A percentile compares a stretch with the other conserved stretches of the same genome.
Evolutionary conservation across 1,284 basidiomycete species (phyloP).

Genomic region (Cryptococcus maquisensis): DNA sequence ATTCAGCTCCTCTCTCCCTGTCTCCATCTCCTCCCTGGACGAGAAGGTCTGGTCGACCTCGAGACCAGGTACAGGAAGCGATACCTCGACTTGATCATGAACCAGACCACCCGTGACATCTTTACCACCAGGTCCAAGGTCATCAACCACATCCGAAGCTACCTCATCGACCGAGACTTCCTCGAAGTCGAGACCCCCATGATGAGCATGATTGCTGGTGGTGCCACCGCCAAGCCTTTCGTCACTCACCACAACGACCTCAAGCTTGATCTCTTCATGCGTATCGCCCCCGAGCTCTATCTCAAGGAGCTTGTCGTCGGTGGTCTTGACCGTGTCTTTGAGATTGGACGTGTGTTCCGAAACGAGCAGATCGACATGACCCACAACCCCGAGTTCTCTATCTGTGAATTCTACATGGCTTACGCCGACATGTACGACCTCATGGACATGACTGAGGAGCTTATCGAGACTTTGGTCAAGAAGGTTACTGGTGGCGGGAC

Average conservation of each 20-base stretch:
- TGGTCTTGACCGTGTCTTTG: conserved; percentile 94
- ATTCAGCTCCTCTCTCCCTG: conserved; percentile 92
- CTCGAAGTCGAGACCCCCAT: conserved; percentile 98
- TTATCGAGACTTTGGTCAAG: conserved; percentile 91
- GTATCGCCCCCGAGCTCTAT: conserved; percentile 95
- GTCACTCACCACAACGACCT: conserved; percentile 99
- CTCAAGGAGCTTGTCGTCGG: conserved; percentile 97
- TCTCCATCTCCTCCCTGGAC: conserved; percentile 87
- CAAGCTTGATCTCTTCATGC: conserved; percentile 94
- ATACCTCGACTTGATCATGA: conserved; percentile 97
- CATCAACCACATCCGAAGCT: conserved; percentile 87
- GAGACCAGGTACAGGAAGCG: conserved; percentile 98
- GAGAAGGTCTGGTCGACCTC: conserved; percentile 84
- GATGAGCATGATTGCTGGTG: conserved; percentile 94
- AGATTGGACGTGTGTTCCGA: conserved; percentile 96
- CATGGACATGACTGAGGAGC: conserved; percentile 93
- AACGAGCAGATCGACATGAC: conserved; percentile 99
- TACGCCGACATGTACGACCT: conserved; percentile 99
- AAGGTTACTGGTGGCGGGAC: conserved; percentile 69
- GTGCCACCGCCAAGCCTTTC: conserved; percentile 98
- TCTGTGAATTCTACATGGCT: conserved; percentile 99
- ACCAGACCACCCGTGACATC: conserved; percentile 81
- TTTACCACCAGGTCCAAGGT: conserved; percentile 86
- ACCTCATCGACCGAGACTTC: conserved; percentile 88
- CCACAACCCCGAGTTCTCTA: conserved; percentile 95